Percentiles rank a stretch among this genome's conserved stretches.
These are phyloP conservation scores for Aureobasidium sp. DNA, from an alignment of 2,329 filamentous ascomycete genomes.

Conservation along the genomic window DNA sequence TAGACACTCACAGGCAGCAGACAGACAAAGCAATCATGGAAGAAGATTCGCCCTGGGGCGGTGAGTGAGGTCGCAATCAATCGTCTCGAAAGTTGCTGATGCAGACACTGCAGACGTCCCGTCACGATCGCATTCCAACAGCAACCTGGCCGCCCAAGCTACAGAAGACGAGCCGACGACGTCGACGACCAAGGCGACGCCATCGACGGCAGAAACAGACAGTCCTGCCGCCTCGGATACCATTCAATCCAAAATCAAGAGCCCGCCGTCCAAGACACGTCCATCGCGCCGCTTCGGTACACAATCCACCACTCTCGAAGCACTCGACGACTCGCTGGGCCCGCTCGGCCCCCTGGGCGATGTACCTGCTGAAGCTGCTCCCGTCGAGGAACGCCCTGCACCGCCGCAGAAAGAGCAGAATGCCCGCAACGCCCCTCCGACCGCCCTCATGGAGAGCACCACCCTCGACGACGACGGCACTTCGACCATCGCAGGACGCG, in stretches of 20 bases:
- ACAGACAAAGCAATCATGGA: slow-evolving; percentile 15
- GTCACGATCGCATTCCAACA: slow-evolving; percentile 37
- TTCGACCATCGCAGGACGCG: slow-evolving; percentile 46
- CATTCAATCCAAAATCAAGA: slow-evolving; percentile 24
- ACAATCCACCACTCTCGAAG: slow-evolving; percentile 71
- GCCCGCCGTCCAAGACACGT: slow-evolving; percentile 32
- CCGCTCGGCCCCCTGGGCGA: slow-evolving; percentile 64
- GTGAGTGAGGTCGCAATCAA: background rate
- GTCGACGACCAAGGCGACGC: background rate
- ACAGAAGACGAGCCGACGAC: slow-evolving; percentile 23
- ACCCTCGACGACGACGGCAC: slow-evolving; percentile 58
- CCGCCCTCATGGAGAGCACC: slow-evolving; percentile 55
- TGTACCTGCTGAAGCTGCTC: slow-evolving; percentile 33
- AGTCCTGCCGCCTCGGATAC: slow-evolving; percentile 22
- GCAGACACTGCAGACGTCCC: slow-evolving; percentile 37
- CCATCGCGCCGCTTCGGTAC: slow-evolving; percentile 57
- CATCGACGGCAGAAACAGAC: background rate
- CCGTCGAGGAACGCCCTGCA: slow-evolving; percentile 56
- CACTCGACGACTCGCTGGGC: slow-evolving; percentile 68
- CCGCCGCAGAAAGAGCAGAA: slow-evolving; percentile 51
- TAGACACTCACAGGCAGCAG: background rate
- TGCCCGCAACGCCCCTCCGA: slow-evolving; percentile 47
- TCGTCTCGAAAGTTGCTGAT: background rate
- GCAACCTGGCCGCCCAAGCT: slow-evolving; percentile 35
- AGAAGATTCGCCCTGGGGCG: slow-evolving; percentile 20